A percentile compares a stretch with the other conserved stretches of the same genome.
Evolutionary conservation across 1,284 basidiomycete species (phyloP).

Genomic region (Ganoderma leucocontextum): DNA sequence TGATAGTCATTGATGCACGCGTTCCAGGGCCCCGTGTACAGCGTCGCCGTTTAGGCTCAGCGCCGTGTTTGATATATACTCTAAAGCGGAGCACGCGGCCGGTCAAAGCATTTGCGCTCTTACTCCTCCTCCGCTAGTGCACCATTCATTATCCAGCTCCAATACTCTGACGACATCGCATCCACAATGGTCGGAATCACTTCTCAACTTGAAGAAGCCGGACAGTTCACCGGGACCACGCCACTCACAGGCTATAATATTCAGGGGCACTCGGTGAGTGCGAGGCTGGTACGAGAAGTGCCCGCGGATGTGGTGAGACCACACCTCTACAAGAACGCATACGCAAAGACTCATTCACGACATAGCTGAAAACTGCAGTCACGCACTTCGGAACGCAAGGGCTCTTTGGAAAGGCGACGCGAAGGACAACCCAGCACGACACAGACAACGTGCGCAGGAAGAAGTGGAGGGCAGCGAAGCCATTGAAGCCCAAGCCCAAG

Average conservation of each 20-base stretch:
- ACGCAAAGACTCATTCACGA: background rate
- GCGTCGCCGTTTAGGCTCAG: background rate
- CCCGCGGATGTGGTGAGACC: background rate
- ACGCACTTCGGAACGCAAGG: background rate
- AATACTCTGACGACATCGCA: background rate
- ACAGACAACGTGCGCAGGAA: background rate
- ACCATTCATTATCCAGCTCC: background rate
- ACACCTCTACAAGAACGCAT: no score
- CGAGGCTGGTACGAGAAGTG: background rate
- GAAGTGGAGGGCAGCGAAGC: background rate
- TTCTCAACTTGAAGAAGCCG: background rate
- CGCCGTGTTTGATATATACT: background rate
- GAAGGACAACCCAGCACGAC: background rate
- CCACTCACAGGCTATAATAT: background rate
- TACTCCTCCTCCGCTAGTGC: background rate
- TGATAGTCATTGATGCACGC: background rate
- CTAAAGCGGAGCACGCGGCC: background rate
- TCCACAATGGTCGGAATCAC: background rate
- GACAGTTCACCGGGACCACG: background rate
- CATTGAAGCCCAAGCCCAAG: background rate
- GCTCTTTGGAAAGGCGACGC: background rate
- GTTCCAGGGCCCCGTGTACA: background rate
- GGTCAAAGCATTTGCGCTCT: background rate
- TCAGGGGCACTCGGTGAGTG: background rate
- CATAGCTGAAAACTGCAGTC: background rate